phyloP scores from a whole-genome alignment of 768 basidiomycete species.

The Astraeus odoratus region DNA sequence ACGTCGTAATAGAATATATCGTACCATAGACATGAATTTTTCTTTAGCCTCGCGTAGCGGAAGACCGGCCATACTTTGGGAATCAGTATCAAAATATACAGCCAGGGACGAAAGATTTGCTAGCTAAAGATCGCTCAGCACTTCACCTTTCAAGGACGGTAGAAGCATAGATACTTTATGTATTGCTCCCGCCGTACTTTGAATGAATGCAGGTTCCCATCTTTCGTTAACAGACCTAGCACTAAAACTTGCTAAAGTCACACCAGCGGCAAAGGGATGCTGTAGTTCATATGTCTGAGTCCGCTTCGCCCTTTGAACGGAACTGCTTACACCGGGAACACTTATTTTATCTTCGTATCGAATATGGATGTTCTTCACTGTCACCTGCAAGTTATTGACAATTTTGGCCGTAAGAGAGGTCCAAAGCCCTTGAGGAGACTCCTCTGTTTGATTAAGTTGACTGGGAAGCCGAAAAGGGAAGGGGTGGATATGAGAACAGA shows the following conservation, averaged over 20 bases:
- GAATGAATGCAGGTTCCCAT: slow-evolving; percentile 91
- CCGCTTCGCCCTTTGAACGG: neutral
- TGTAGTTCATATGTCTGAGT: slow-evolving; percentile 25
- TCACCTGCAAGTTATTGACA: slow-evolving; percentile 93
- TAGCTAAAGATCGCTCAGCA: slow-evolving; percentile 41
- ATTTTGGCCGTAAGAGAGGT: slow-evolving; percentile 82
- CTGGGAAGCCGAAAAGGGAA: neutral
- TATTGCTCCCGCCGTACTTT: slow-evolving; percentile 78
- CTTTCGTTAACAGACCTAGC: slow-evolving; percentile 82
- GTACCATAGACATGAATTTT: slow-evolving; percentile 70
- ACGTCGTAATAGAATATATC: slow-evolving; percentile 5
- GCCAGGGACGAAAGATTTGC: slow-evolving; percentile 83
- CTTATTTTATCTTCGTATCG: slow-evolving; percentile 95
- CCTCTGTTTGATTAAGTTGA: slow-evolving; percentile 25
- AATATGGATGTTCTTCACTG: slow-evolving; percentile 91
- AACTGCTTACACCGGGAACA: slow-evolving; percentile 72
- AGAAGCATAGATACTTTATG: slow-evolving; percentile 64
- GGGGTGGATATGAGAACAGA: slow-evolving; percentile 14
- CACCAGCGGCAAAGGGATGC: slow-evolving; percentile 92
- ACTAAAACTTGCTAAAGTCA: slow-evolving; percentile 83
- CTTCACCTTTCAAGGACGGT: neutral
- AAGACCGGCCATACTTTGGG: slow-evolving; percentile 66
- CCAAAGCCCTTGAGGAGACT: slow-evolving; percentile 70
- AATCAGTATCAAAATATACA: slow-evolving; percentile 93
- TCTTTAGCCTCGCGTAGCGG: slow-evolving; percentile 57